These are phyloP conservation scores for Lasiosphaeria hispida DNA, from an alignment of 495 filamentous ascomycete genomes.

Conservation along the genomic window DNA sequence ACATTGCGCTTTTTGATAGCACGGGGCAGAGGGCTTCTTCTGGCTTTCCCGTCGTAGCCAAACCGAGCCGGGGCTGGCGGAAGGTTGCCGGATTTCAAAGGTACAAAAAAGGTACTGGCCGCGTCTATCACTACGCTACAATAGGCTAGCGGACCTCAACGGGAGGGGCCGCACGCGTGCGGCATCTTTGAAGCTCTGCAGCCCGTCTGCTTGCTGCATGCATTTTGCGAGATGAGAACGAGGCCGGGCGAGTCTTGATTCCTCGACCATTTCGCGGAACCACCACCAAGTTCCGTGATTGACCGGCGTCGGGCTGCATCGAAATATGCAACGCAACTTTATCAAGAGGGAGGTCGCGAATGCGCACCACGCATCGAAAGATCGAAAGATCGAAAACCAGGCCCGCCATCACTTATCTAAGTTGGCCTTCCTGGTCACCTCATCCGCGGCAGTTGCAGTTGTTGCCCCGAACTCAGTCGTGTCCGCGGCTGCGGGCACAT, in stretches of 20 bases:
- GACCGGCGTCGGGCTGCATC: constrained; percentile 11
- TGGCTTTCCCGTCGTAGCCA: too few relatives aligned
- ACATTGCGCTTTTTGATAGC: too few relatives aligned
- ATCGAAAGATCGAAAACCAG: too few relatives aligned
- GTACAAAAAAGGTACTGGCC: neutral
- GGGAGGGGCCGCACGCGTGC: constrained; percentile 22
- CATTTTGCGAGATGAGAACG: constrained; percentile 10
- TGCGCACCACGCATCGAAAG: neutral
- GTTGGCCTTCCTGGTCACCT: neutral
- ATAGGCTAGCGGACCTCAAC: constrained; percentile 8
- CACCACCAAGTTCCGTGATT: constrained; percentile 8
- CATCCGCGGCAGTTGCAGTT: neutral
- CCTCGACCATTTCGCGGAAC: constrained; percentile 3
- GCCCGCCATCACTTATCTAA: too few relatives aligned
- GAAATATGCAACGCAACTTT: constrained; percentile 19
- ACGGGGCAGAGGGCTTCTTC: too few relatives aligned
- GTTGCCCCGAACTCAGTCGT: neutral
- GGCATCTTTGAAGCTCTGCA: constrained; percentile 18
- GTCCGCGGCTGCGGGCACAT: too few relatives aligned
- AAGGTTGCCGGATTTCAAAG: too few relatives aligned
- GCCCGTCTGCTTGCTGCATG: constrained; percentile 11
- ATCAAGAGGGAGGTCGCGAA: neutral
- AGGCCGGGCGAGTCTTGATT: neutral
- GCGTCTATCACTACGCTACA: constrained; percentile 5
- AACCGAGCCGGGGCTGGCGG: too few relatives aligned